A percentile compares a stretch with the other conserved stretches of the same genome.
phyloP scores from a whole-genome alignment of 352 stramenopile genomes.

The Phytophthora tubulina region DNA sequence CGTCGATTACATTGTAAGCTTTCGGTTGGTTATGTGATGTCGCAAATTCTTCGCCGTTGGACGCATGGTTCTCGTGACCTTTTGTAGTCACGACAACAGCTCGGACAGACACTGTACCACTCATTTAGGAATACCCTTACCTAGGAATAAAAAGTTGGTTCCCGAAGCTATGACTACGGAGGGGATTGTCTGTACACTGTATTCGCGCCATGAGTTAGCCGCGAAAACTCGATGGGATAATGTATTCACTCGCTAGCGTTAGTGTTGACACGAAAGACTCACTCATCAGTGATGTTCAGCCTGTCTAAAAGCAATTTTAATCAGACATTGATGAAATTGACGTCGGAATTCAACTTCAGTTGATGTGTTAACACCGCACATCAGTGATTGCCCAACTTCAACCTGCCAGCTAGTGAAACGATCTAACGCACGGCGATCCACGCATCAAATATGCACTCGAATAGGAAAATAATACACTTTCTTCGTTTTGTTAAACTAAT shows the following conservation, averaged over 20 bases:
- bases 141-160: too few species aligned
- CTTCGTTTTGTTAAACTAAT: slow-evolving; percentile 29
- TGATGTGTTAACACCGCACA: slow-evolving; percentile 11
- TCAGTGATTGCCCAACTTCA: slow-evolving; percentile 22
- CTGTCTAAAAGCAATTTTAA: slow-evolving; percentile 24
- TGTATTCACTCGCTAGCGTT: neutral
- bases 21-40: too few species aligned
- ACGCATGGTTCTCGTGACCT: too few species aligned
- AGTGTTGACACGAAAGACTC: neutral
- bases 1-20: too few species aligned
- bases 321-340: slow-evolving; percentile 17
- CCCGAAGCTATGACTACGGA: too few species aligned
- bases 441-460: slow-evolving; percentile 29
- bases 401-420: slow-evolving; percentile 20
- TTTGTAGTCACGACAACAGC: too few species aligned
- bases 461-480: slow-evolving; percentile 32
- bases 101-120: too few species aligned
- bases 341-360: slow-evolving; percentile 28
- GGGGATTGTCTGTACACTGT: too few species aligned
- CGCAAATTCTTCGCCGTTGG: too few species aligned
- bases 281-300: slow-evolving; percentile 14
- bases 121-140: too few species aligned
- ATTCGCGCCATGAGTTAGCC: too few species aligned
- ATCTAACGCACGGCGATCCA: slow-evolving; percentile 1
- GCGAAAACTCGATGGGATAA: neutral